Conservation (phyloP, 2,329 filamentous ascomycete genomes). For the Diaporthe caulivora region DNA sequence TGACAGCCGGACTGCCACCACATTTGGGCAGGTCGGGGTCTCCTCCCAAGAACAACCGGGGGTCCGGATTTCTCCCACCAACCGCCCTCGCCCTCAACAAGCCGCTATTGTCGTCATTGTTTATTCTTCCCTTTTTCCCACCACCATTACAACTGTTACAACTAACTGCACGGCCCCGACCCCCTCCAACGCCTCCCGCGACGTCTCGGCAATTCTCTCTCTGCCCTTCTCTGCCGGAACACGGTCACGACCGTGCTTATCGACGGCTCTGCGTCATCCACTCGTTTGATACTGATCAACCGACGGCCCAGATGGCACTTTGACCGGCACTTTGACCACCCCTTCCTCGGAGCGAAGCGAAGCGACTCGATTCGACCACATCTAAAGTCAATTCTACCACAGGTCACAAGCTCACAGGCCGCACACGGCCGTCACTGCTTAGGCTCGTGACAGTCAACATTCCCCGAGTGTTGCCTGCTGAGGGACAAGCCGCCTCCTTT, state of each 20-base stretch:
- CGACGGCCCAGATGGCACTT: slow-evolving; percentile 13
- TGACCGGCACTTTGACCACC: neutral
- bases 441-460: neutral
- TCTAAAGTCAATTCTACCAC: neutral
- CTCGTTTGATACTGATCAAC: slow-evolving; percentile 34
- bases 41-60: slow-evolving; percentile 1
- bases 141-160: too few relatives aligned
- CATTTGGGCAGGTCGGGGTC: neutral
- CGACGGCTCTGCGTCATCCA: slow-evolving; percentile 33
- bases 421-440: neutral
- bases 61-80: slow-evolving; percentile 17
- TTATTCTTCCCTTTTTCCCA: slow-evolving; percentile 13
- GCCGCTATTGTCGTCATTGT: slow-evolving; percentile 35
- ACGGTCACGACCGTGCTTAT: neutral
- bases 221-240: neutral
- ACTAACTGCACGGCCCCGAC: neutral
- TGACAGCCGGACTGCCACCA: neutral
- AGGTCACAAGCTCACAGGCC: neutral
- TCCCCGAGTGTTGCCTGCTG: neutral
- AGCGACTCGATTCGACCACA: slow-evolving; percentile 13
- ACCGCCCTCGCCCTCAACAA: slow-evolving; percentile 12
- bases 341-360: slow-evolving; percentile 14
- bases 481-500: slow-evolving; percentile 13
- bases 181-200: neutral
- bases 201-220: neutral